Evolutionary conservation across 1,139 yeast species (phyloP).

Genomic region (Pichia sp.): DNA sequence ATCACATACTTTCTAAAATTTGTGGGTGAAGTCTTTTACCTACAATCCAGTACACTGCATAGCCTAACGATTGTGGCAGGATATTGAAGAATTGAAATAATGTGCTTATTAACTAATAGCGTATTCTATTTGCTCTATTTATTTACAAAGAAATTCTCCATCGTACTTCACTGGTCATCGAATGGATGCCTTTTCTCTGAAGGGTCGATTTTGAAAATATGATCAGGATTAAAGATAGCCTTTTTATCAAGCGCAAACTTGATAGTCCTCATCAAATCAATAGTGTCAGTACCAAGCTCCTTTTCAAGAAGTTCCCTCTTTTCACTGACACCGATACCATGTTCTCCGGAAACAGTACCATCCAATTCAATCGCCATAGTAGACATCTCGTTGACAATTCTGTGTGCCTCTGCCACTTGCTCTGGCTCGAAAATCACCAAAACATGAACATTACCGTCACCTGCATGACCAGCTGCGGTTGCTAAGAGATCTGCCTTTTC

Average conservation of each 20-base stretch:
- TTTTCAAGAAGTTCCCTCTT: constrained; percentile 45
- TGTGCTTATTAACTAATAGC: no score
- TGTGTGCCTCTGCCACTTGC: constrained; percentile 33
- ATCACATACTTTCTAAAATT: no score
- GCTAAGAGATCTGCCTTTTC: constrained; percentile 42
- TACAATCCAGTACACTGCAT: no score
- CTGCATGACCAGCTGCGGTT: constrained; percentile 55
- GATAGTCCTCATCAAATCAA: constrained; percentile 52
- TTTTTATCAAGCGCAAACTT: constrained; percentile 55
- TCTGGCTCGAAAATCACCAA: constrained; percentile 43
- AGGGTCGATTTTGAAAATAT: constrained; percentile 56
- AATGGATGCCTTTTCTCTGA: constrained; percentile 36
- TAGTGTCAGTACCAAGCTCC: constrained; percentile 49
- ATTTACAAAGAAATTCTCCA: not conserved
- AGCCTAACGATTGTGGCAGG: no score
- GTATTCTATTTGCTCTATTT: not conserved
- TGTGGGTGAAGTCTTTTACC: no score
- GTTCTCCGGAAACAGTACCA: constrained; percentile 64
- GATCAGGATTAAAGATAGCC: constrained; percentile 56
- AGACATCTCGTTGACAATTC: constrained; percentile 47
- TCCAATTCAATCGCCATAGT: constrained; percentile 43
- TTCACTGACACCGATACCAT: constrained; percentile 54
- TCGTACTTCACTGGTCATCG: constrained; percentile 11
- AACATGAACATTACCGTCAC: constrained; percentile 57
- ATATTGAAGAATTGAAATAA: no score